Conservation (phyloP, 345 rosid genomes). For the Trapa bicornis region DNA sequence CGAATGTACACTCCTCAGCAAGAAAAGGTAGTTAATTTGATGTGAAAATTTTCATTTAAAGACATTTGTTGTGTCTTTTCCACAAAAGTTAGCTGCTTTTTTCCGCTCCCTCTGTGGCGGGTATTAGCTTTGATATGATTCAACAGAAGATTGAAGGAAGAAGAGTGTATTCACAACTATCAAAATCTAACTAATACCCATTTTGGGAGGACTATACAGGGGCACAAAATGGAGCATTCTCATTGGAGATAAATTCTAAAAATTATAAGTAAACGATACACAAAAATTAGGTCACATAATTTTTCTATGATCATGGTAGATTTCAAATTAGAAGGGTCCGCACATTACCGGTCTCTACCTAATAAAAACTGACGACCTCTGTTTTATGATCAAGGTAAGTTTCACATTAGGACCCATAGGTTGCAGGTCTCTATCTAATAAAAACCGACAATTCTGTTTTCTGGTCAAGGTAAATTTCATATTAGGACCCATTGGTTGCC, state of each 20-base stretch:
- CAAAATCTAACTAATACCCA: not conserved
- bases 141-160: not conserved
- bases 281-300: not conserved
- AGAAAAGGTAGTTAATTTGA: constrained; percentile 39
- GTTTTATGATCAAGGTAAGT: not conserved
- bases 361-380: not conserved
- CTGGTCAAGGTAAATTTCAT: no score
- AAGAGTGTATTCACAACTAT: not conserved
- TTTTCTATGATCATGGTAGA: not conserved
- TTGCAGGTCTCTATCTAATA: no score
- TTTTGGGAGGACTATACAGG: not conserved
- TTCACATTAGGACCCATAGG: no score
- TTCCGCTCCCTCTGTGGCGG: not conserved
- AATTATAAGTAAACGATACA: not conserved
- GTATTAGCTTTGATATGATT: not conserved
- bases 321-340: not conserved
- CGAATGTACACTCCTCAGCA: constrained; percentile 67
- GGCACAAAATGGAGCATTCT: not conserved
- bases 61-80: not conserved
- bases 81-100: not conserved
- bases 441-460: no score
- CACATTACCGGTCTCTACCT: not conserved
- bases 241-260: not conserved
- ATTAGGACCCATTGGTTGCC: no score
- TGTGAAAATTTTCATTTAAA: not conserved